Evolutionary conservation across 192 early-diverging fungal genomes (phyloP), one percentile per base, ranked within the genome.

Genomic region (Entophlyctis luteolus): DNA sequence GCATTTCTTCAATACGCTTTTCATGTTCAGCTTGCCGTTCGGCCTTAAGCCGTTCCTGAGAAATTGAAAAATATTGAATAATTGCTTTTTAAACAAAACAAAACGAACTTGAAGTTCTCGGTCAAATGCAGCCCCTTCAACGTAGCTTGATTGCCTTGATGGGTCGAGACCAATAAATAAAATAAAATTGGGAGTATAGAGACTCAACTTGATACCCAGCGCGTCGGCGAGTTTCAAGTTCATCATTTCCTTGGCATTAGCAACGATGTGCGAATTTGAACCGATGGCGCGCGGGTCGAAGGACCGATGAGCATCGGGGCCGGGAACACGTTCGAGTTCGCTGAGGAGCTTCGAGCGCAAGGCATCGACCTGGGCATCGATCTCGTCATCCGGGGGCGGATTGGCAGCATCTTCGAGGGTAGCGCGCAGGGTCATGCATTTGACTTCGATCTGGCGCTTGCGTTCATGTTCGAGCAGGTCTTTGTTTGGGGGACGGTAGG

Each of bases 381-480:
- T 75, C 20, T 87, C 86, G 0, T 81, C 87, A 23, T 91, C 89
- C 34, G 56, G 31, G 14, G 86, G 10, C 16, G 0, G 31, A 46
- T 87, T 89, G 42, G 90, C 72, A 14, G 84, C 89, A 58, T 93
- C 93, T n/a, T n/a, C n/a, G 14, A 96, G 84, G 62, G 89, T 66
- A 46, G 91, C 84, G 72, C 84, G 82, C n/a, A 96, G 77, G 72
- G 82, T 77, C 32, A 94, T 74, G 71, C 93, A 95, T 54, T 84
- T 42, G 38, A 98, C 76, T 63, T 98, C 96, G 1, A 96, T 76
- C 62, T 90, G 81, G 8, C 96, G 85, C 74, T 94, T 94, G 27
- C 80, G 84, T 54, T 96, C 90, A 56, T 98, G 96, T 29, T 83
- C 74, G 12, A 95, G 72, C 6, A 97, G 88, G 14, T 93, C 93